phyloP scores from a whole-genome alignment of 208 protist genomes.

The Borovskyia barvae region DNA sequence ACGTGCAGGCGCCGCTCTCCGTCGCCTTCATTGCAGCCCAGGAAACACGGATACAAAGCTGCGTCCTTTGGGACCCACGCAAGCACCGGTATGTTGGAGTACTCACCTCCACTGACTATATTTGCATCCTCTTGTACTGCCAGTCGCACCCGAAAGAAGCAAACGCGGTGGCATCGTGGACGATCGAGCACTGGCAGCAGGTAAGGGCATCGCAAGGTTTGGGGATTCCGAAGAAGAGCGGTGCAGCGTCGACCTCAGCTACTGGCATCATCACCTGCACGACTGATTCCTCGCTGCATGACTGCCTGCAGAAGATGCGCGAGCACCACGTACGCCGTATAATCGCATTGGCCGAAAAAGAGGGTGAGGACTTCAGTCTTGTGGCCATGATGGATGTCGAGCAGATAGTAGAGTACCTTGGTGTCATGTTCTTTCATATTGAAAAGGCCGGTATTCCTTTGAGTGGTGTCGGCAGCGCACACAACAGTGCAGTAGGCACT shows the following conservation, averaged over 20 bases:
- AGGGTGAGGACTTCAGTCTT: conserved; percentile 52
- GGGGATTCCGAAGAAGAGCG: conserved; percentile 13
- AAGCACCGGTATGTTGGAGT: conserved; percentile 62
- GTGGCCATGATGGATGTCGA: conserved; percentile 77
- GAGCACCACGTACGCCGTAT: conserved; percentile 55
- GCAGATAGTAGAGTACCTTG: conserved; percentile 84
- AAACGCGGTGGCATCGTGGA: conserved; percentile 60
- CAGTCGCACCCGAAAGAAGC: conserved; percentile 53
- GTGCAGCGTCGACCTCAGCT: neutral
- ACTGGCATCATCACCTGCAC: conserved; percentile 56
- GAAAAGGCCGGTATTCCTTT: conserved; percentile 40
- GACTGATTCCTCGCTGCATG: conserved; percentile 56
- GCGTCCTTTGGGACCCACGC: conserved; percentile 77
- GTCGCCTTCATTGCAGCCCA: conserved; percentile 88
- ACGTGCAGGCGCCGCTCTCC: conserved; percentile 64
- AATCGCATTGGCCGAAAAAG: conserved; percentile 71
- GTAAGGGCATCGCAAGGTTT: conserved; percentile 26
- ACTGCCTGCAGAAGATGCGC: conserved; percentile 69
- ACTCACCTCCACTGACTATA: conserved; percentile 84
- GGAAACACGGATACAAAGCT: conserved; percentile 77
- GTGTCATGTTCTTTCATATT: conserved; percentile 75
- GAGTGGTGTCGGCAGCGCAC: conserved; percentile 5
- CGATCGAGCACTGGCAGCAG: conserved; percentile 58
- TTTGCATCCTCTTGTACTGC: conserved; percentile 85
- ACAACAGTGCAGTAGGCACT: conserved; percentile 1